Base-by-base conservation (phyloP, 202 grass and related monocot genomes). In the Zizania palustris region DNA sequence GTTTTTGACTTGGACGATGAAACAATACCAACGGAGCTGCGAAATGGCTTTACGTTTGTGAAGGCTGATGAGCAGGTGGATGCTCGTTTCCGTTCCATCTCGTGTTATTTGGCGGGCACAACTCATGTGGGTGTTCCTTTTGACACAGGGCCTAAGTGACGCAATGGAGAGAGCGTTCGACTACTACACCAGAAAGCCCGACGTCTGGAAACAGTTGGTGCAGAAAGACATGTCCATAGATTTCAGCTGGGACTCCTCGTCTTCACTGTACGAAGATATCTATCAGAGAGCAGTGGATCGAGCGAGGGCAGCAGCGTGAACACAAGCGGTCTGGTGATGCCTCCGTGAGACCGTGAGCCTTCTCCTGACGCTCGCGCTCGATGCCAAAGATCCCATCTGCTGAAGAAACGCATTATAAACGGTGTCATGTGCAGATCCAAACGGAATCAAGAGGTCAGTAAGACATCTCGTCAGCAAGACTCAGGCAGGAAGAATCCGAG, bases 21-120 rank as follows among this genome's bases (percentile, higher is more conserved):
- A 49, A 74, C 69, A 9, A 78, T 94, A 71, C 94, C 87, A 20
- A 35, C 41, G 49, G 85, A 93, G 46, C 85, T 88, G 19, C 86
- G 84, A 45, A 94, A 94, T 80, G 94, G 94, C 44, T 97, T 97
- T 71, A 94, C 94, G 60, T 97, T 97, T 80, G 66, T 85, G 8
- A 88, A 85, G 50, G 75, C 89, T 51, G 89, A 94, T 77, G 94
- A 97, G 44, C 87, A 97, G 91, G 94, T 97, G 46, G 20, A 14
- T 64, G n/a, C 21, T 21, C 39, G 38, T 77, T 58, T 65, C n/a
- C 46, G 3, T 38, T 21, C 69, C 46, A 67, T 43, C 42, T 3
- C 51, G 43, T 53, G 50, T 15, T 77, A 70, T 60, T 54, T 67
- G 45, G 74, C 43, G 12, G 53, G 49, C 38, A 54, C 7, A 45